phyloP scores from a whole-genome alignment of 495 filamentous ascomycete species.

The Neurospora discreta region DNA sequence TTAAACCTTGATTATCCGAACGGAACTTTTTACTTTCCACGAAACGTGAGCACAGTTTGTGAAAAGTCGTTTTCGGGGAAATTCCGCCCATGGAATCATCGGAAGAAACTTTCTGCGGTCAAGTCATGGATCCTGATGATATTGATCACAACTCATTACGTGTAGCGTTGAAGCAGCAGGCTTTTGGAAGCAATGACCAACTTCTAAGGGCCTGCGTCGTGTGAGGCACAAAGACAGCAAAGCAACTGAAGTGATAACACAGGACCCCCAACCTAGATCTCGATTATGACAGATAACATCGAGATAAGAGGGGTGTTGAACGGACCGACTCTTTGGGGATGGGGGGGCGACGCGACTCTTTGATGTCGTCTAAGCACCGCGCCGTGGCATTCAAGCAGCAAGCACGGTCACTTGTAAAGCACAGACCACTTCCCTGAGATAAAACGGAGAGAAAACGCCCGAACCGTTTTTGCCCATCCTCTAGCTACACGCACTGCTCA shows the following conservation, averaged over 20 bases:
- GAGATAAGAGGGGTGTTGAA: neutral
- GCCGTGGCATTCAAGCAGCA: neutral
- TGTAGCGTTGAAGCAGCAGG: neutral
- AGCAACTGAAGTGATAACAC: too few relatives aligned
- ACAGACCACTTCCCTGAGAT: too few relatives aligned
- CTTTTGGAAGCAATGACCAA: neutral
- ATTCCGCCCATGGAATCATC: neutral
- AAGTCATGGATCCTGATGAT: neutral
- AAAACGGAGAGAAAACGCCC: neutral
- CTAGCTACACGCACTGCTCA: too few relatives aligned
- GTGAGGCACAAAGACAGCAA: neutral
- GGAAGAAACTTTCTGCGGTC: too few relatives aligned
- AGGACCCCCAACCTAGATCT: neutral
- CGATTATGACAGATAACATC: neutral
- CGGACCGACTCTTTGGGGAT: neutral
- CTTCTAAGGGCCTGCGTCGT: neutral
- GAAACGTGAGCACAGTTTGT: neutral
- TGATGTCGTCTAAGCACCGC: neutral
- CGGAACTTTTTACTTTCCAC: neutral
- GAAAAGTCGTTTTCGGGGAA: neutral
- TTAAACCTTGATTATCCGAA: neutral
- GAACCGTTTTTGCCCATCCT: neutral
- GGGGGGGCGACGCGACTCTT: neutral
- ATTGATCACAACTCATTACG: neutral
- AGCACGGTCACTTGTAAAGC: too few relatives aligned